Percentiles rank a stretch among this genome's conserved stretches.
phyloP scores from a whole-genome alignment of 2,329 filamentous ascomycete genomes.

The Plectosphaerella plurivora region DNA sequence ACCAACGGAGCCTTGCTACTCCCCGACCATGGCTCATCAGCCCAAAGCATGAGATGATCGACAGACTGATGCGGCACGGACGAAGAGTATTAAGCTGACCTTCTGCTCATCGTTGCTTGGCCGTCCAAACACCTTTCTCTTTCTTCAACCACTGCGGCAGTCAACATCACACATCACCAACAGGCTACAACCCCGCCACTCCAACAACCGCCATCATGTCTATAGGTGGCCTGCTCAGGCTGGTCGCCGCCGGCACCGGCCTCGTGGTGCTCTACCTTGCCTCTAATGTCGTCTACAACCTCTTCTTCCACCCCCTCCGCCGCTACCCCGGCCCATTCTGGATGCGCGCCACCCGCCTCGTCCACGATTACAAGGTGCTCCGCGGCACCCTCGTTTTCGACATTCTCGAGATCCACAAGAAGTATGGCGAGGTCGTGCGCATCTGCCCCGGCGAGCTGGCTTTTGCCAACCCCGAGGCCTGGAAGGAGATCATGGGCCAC shows the following conservation, averaged over 20 bases:
- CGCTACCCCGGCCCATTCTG: constrained; percentile 20
- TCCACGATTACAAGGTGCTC: constrained; percentile 7
- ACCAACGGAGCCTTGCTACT: no score
- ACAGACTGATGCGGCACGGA: no score
- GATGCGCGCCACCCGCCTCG: constrained; percentile 5
- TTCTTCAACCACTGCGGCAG: no score
- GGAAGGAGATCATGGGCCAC: constrained; percentile 36
- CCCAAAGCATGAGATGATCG: no score
- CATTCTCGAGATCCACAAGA: constrained; percentile 26
- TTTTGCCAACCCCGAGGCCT: constrained; percentile 29
- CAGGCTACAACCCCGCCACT: no score
- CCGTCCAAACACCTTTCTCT: no score
- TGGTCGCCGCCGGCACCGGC: neutral
- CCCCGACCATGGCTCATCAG: no score
- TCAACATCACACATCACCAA: no score
- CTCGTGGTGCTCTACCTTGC: neutral
- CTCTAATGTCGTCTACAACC: constrained; percentile 15
- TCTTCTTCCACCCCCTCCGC: constrained; percentile 24
- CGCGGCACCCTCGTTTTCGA: constrained; percentile 19
- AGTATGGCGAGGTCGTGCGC: constrained; percentile 41
- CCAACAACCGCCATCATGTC: neutral
- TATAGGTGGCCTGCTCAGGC: neutral
- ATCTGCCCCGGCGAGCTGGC: constrained; percentile 41
- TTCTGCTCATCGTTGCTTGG: no score
- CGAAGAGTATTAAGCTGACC: no score